Percentiles rank a stretch among this genome's conserved stretches.
Conservation (phyloP, 768 basidiomycete genomes). For the Symmetrospora coprosmae region DNA sequence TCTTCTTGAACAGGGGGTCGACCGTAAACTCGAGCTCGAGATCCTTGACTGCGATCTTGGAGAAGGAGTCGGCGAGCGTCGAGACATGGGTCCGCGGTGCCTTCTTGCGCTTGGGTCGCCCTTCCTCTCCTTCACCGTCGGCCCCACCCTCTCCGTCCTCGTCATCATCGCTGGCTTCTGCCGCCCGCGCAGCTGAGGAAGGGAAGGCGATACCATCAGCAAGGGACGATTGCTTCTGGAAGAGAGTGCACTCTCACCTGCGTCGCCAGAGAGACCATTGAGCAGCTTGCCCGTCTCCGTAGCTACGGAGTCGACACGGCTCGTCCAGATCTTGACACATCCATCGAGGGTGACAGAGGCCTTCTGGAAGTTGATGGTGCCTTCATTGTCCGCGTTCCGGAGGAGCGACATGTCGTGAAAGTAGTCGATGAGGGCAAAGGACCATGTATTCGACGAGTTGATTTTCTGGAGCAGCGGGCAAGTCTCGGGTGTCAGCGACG, state of each 20-base stretch:
- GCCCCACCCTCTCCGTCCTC: conserved; percentile 52
- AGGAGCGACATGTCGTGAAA: conserved; percentile 96
- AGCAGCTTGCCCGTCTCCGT: conserved; percentile 92
- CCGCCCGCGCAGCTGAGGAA: conserved; percentile 33
- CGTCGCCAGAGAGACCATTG: conserved; percentile 64
- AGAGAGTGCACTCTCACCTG: conserved; percentile 39
- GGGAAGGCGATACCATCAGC: background rate
- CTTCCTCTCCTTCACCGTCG: conserved; percentile 30
- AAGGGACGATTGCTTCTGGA: too few relatives aligned
- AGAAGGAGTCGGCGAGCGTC: conserved; percentile 75
- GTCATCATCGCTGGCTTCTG: conserved; percentile 48
- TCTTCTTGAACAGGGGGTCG: conserved; percentile 94
- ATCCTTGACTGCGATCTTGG: conserved; percentile 74
- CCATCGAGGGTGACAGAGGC: conserved; percentile 94
- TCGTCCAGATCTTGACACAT: conserved; percentile 99
- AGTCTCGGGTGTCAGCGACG: background rate
- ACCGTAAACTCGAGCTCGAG: conserved; percentile 89
- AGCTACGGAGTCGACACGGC: conserved; percentile 87
- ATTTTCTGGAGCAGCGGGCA: conserved; percentile 63
- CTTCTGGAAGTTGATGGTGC: conserved; percentile 97
- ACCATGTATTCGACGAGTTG: conserved; percentile 93
- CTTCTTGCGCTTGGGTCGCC: conserved; percentile 16
- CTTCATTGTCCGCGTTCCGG: conserved; percentile 69
- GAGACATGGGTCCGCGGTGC: conserved; percentile 36
- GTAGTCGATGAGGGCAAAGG: conserved; percentile 93